phyloP scores from a whole-genome alignment of 371 early-diverging fungal genomes.

The Mucor racemosus region DNA sequence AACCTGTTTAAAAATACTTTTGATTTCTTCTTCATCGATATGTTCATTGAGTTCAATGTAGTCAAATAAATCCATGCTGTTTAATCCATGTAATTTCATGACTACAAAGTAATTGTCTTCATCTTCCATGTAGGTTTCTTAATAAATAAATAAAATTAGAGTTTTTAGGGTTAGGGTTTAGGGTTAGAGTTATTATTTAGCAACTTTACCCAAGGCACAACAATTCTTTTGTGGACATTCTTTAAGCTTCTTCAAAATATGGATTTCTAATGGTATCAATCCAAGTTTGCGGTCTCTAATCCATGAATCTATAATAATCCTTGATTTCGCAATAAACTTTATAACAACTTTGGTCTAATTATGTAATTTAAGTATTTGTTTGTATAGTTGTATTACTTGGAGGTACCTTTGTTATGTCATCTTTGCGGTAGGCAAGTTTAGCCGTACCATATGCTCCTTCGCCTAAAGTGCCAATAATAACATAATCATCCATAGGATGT shows the following conservation, averaged over 20 bases:
- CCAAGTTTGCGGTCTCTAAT: conserved; percentile 65
- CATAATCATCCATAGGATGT: conserved; percentile 56
- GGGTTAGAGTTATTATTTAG: not conserved
- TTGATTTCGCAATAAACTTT: conserved; percentile 69
- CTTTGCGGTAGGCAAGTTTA: conserved; percentile 55
- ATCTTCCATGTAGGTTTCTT: conserved; percentile 47
- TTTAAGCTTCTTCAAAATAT: conserved; percentile 64
- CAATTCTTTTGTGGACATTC: conserved; percentile 64
- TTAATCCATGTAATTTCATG: conserved; percentile 57
- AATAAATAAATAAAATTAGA: too few relatives aligned
- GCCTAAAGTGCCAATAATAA: conserved; percentile 65
- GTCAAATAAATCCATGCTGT: conserved; percentile 71
- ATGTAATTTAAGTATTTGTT: not conserved
- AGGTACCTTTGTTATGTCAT: conserved; percentile 55
- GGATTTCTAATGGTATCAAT: conserved; percentile 71
- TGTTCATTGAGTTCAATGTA: conserved; percentile 63
- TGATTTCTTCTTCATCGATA: conserved; percentile 59
- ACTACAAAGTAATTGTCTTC: conserved; percentile 65
- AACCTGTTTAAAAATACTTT: conserved; percentile 62
- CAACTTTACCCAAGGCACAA: conserved; percentile 49
- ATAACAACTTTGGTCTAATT: conserved; percentile 62
- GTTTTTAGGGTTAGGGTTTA: not conserved
- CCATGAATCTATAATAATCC: conserved; percentile 72
- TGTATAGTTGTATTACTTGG: not conserved
- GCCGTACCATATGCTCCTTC: conserved; percentile 80